Conservation (phyloP, 352 stramenopile genomes). For the Pythium phragmiticola region DNA sequence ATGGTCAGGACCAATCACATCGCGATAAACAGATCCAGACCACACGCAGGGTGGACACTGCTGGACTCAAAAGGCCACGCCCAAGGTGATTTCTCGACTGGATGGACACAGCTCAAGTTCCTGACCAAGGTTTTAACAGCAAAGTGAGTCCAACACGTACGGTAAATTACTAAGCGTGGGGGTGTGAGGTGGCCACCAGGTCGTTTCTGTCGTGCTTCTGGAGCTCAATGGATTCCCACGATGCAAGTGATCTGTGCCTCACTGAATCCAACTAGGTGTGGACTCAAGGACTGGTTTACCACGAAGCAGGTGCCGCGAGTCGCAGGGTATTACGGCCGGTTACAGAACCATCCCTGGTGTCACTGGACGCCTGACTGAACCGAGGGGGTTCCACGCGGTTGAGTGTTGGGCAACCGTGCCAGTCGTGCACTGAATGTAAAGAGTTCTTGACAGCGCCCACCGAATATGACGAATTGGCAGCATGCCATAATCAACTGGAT, state of each 20-base stretch:
- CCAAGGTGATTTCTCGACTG: neutral
- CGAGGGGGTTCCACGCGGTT: neutral
- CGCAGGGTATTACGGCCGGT: neutral
- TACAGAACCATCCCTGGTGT: neutral
- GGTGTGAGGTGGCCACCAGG: too few species aligned
- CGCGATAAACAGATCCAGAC: constrained; percentile 1
- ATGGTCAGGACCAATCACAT: constrained; percentile 3
- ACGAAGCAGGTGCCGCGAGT: neutral
- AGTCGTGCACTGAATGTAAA: neutral
- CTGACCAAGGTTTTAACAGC: neutral
- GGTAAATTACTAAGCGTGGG: too few species aligned
- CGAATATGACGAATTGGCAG: neutral
- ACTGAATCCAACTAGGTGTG: too few species aligned
- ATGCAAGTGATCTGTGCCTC: too few species aligned
- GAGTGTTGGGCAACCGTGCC: neutral
- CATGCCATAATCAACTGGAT: neutral
- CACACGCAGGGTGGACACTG: constrained; percentile 4
- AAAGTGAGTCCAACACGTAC: neutral
- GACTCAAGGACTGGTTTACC: too few species aligned
- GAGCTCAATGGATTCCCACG: too few species aligned
- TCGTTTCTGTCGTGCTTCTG: too few species aligned
- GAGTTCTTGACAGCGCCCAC: neutral
- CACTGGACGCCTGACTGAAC: neutral
- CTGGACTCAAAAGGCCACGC: constrained; percentile 3
- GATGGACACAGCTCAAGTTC: neutral